Evolutionary conservation across 2,329 filamentous ascomycete genomes (phyloP).

Genomic region (Phaeosphaeriaceae sp.): DNA sequence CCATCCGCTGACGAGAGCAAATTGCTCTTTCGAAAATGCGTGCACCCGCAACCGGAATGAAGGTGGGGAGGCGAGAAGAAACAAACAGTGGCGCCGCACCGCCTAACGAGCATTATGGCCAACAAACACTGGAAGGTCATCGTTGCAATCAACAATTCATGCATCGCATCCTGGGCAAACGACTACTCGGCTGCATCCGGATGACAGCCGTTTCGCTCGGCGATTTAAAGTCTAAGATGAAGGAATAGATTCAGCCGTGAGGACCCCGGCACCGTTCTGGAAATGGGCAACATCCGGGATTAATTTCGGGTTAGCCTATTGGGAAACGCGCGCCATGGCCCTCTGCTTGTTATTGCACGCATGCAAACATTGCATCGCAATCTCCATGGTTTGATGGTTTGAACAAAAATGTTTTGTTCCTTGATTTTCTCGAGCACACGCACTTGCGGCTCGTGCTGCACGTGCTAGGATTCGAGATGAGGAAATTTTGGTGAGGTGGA

Average conservation of each 20-base stretch:
- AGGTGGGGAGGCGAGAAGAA: conserved; percentile 18
- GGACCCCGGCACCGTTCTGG: conserved; percentile 17
- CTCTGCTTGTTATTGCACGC: conserved; percentile 12
- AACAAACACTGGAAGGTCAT: no score
- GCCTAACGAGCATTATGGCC: neutral
- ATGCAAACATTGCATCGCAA: conserved; percentile 37
- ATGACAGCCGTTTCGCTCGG: conserved; percentile 17
- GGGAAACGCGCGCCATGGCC: conserved; percentile 13
- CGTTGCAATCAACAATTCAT: conserved; percentile 17
- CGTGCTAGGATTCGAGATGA: conserved; percentile 36
- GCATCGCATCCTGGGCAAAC: conserved; percentile 19
- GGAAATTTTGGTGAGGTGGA: conserved; percentile 38
- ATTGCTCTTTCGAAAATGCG: neutral
- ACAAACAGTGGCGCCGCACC: neutral
- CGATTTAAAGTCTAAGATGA: conserved; percentile 13
- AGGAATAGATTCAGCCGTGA: conserved; percentile 23
- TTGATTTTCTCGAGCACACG: conserved; percentile 18
- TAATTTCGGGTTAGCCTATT: conserved; percentile 20
- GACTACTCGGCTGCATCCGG: conserved; percentile 17
- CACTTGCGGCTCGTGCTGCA: conserved; percentile 34
- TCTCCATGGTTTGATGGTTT: conserved; percentile 37
- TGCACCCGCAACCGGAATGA: conserved; percentile 24
- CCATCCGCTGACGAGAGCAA: conserved; percentile 14
- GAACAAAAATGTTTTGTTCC: conserved; percentile 19
- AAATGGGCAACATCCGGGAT: conserved; percentile 19